A percentile compares a stretch with the other conserved stretches of the same genome.
These are phyloP conservation scores for Ophiognomonia clavigignenti-juglandacearum DNA, from an alignment of 2,329 filamentous ascomycete species.

Conservation along the genomic window DNA sequence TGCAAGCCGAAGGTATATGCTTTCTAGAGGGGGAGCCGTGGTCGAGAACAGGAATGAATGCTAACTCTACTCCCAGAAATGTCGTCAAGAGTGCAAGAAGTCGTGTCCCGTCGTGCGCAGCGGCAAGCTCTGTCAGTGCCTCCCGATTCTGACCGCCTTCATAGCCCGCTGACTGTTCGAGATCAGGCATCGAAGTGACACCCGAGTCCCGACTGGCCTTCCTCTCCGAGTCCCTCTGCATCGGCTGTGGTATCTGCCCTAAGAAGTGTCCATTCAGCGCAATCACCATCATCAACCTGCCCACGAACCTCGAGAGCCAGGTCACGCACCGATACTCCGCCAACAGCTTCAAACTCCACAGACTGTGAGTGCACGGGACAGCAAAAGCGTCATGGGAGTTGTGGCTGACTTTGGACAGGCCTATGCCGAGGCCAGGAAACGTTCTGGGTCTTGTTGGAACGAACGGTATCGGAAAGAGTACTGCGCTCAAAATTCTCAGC, in stretches of 20 bases:
- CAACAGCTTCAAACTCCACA: constrained; percentile 99
- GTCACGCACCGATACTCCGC: constrained; percentile 98
- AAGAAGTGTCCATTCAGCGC: constrained; percentile 99
- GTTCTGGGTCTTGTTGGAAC: constrained; percentile 95
- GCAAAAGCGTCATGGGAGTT: not conserved
- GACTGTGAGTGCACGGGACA: constrained; percentile 30
- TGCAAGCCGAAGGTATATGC: constrained; percentile 78
- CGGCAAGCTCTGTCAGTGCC: constrained; percentile 59
- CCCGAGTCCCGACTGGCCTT: constrained; percentile 91
- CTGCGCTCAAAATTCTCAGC: constrained; percentile 96
- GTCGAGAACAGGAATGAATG: not conserved
- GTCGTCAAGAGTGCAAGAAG: constrained; percentile 98
- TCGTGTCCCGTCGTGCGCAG: constrained; percentile 96
- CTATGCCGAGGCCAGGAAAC: constrained; percentile 91
- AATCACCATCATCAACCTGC: constrained; percentile 99
- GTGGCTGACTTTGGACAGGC: constrained; percentile 28
- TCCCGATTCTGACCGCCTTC: constrained; percentile 61
- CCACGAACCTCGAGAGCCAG: constrained; percentile 96
- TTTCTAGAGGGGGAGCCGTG: too few species aligned
- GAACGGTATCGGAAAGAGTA: constrained; percentile 99
- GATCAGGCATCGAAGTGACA: constrained; percentile 92
- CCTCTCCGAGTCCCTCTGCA: constrained; percentile 93
- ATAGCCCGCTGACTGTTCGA: constrained; percentile 65
- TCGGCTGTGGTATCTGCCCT: constrained; percentile 98
- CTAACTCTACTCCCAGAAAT: constrained; percentile 61